Evolutionary conservation across 2,329 filamentous ascomycete genomes (phyloP), one percentile per base, ranked within the genome.

Genomic region (Aaosphaeria arxii): DNA sequence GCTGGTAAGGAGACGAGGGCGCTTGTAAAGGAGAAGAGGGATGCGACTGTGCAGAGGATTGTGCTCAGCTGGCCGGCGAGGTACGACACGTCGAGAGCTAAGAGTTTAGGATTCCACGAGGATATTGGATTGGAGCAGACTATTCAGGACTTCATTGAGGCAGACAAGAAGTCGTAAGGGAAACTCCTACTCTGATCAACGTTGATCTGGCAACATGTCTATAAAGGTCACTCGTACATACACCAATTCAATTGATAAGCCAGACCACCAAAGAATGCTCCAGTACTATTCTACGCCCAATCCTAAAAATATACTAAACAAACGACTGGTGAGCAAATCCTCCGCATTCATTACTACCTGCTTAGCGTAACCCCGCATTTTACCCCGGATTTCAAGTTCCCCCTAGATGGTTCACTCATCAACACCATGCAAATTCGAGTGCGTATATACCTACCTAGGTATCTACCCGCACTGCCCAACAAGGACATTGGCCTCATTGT

Each of bases 31-130:
- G 79, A 82, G 62, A 71, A 78, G 62, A 72, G 76, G 36, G 77
- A 78, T 53, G 67, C 74, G 39, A 71, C 71, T 35, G 72, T 80
- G 30, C 72, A 78, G 51, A 72, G 72, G 30, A 82, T 84, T 57
- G 63, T 83, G 43, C 70, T 79, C 30, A 79, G 76, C 32, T 84
- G 80, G 80, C 78, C 79, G 1, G 76, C 75, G 1, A 73, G 73
- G 33, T 82, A 82, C 55, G 78, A 83, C 62, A 80, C 52, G 62
- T 82, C 69, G 1, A 76, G 78, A 51, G 84, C 84, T 4, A 71
- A 74, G 49, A 64, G 69, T 6, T 62, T 87, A 45, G 81, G 81
- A 0, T 74, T 82, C 51, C 60, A 67, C 43, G 67, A 69, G 1
- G 81, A 83, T 63, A 71, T 73, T 5, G 66, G 63, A n/a, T 69